Evolutionary conservation across 2,329 filamentous ascomycete genomes (phyloP).

Genomic region (Penicillium fuscoglaucum): DNA sequence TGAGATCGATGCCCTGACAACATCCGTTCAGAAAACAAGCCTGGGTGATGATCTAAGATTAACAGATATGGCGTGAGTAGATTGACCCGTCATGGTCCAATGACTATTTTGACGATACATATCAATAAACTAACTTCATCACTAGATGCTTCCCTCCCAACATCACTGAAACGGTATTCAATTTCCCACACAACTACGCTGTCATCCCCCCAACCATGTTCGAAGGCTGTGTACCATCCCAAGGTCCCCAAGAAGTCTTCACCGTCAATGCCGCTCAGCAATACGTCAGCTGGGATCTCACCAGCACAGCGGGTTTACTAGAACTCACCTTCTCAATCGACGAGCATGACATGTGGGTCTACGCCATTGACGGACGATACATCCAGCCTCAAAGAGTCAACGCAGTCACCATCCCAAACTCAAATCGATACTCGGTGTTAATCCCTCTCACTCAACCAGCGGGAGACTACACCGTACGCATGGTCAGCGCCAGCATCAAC

Average conservation of each 20-base stretch:
- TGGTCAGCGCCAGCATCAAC: slow-evolving; percentile 50
- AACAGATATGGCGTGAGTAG: slow-evolving; percentile 31
- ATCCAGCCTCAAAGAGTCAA: slow-evolving; percentile 44
- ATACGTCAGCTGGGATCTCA: slow-evolving; percentile 43
- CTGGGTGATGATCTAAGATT: slow-evolving; percentile 25
- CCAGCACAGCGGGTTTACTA: slow-evolving; percentile 36
- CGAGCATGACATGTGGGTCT: slow-evolving; percentile 48
- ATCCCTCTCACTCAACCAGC: slow-evolving; percentile 46
- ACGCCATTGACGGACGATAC: slow-evolving; percentile 48
- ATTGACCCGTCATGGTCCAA: no score
- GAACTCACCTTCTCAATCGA: slow-evolving; percentile 45
- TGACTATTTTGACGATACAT: neutral
- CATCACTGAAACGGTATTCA: slow-evolving; percentile 15
- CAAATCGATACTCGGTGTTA: slow-evolving; percentile 45
- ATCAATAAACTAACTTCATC: neutral
- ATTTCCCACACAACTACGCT: slow-evolving; percentile 22
- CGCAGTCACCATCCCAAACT: slow-evolving; percentile 36
- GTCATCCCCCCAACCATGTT: slow-evolving; percentile 25
- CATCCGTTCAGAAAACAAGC: slow-evolving; percentile 10
- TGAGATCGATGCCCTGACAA: slow-evolving; percentile 37
- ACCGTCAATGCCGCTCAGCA: slow-evolving; percentile 34
- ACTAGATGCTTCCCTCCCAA: slow-evolving; percentile 29
- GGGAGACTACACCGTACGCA: slow-evolving; percentile 57
- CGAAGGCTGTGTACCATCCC: slow-evolving; percentile 26
- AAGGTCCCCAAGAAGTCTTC: slow-evolving; percentile 30